Evolutionary conservation across 306 rosid species (phyloP), one percentile per base, ranked within the genome.

Genomic region (Ammopiptanthus mongolicus): DNA sequence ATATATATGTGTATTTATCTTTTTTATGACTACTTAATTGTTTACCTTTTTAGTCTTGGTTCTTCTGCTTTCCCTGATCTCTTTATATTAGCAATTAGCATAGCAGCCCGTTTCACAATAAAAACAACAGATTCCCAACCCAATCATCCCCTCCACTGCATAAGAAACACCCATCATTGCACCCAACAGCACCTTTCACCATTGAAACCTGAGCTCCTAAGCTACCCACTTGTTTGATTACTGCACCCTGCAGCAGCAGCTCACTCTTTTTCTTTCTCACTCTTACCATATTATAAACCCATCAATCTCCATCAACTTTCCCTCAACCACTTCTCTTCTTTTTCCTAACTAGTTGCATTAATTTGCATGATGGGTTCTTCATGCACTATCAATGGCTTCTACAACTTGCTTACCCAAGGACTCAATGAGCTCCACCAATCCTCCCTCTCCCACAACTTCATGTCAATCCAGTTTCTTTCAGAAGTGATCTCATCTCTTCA

Each of bases 81-180:
- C 58, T 48, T 8, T 74, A 48, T 23, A 50, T 61, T 70, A 65
- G 36, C 57, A 74, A 29, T n/a, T n/a, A n/a, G n/a, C n/a, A 65
- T 50, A 66, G 15, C 21, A 75, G 76, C 81, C 80, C 83, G 25
- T 73, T 84, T 79, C 78, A 86, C 84, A 81, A 78, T 75, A 68
- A 77, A 74, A 82, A 83, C 76, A 78, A 81, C 72, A 88, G 91
- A 88, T 84, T 85, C 89, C 85, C 91, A 88, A 91, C 89, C 85
- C 91, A 88, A 91, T 91, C 88, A 91, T 91, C 88, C 50, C 83
- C 69, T 88, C 97, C 97, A 91, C 88, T 79, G 80, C 81, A 65
- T 64, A 76, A 87, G 89, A 79, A 89, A 91, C 89, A 87, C 76
- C 73, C 89, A 91, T 91, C 73, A 91, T 91, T 89, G 87, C 91